These are phyloP conservation scores for Penicillium herquei DNA, from an alignment of 495 filamentous ascomycete genomes.

Conservation along the genomic window DNA sequence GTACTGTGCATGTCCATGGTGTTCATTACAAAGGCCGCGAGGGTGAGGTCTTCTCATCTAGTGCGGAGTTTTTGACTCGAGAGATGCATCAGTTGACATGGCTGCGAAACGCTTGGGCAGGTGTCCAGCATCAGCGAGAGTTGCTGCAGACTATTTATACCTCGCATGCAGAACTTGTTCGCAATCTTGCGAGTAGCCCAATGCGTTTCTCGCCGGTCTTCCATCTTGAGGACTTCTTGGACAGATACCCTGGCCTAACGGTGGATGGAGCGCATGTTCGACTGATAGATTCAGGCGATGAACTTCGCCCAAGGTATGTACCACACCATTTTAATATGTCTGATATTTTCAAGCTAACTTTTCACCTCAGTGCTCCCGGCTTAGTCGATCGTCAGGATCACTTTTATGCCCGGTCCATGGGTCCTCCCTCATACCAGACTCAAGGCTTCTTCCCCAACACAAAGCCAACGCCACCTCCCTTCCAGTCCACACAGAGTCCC, in stretches of 20 bases:
- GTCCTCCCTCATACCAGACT: conserved; percentile 16
- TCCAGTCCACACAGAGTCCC: conserved; percentile 12
- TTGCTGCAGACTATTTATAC: conserved; percentile 70
- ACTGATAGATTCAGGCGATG: conserved; percentile 54
- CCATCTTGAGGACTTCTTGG: conserved; percentile 83
- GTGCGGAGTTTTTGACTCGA: conserved; percentile 67
- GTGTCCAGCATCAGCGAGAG: conserved; percentile 75
- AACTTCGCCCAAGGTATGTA: conserved; percentile 46
- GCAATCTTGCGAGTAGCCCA: conserved; percentile 61
- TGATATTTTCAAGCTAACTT: neutral
- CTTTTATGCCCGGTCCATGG: conserved; percentile 20
- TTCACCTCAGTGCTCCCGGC: neutral
- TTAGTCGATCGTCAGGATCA: conserved; percentile 21
- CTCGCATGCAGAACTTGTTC: conserved; percentile 71
- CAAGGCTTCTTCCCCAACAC: conserved; percentile 14
- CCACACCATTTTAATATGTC: neutral
- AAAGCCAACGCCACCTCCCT: conserved; percentile 10
- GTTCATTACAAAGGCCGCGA: conserved; percentile 71
- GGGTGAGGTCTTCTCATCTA: conserved; percentile 61
- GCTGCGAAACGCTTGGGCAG: conserved; percentile 70
- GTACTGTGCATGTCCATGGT: conserved; percentile 82
- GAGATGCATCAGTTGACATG: conserved; percentile 78
- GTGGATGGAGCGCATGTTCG: conserved; percentile 55
- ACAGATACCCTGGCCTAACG: conserved; percentile 61
- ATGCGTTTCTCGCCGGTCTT: conserved; percentile 75